These are phyloP conservation scores for Aphanoascus verrucosus DNA, from an alignment of 2,329 filamentous ascomycete genomes.

Conservation along the genomic window DNA sequence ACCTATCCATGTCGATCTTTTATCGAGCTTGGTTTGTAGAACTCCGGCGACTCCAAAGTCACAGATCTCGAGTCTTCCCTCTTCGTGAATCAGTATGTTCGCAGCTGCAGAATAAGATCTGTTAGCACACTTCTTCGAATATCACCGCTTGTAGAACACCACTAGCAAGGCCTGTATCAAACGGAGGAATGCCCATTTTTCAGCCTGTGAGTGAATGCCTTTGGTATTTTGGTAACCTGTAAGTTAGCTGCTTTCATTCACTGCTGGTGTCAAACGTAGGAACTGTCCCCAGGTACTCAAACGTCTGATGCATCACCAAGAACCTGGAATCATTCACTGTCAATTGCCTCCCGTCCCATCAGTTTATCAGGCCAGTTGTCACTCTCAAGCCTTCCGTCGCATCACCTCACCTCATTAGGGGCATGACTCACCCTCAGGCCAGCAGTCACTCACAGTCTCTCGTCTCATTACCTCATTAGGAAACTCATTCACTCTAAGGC, in stretches of 20 bases:
- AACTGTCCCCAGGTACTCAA: too few relatives aligned
- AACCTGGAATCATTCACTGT: too few relatives aligned
- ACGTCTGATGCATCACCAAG: too few relatives aligned
- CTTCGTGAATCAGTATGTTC: slow-evolving; percentile 54
- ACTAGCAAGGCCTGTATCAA: not conserved
- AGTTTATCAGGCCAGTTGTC: too few relatives aligned
- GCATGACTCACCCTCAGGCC: not conserved
- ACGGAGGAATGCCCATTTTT: not conserved
- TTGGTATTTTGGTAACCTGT: too few relatives aligned
- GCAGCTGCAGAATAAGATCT: slow-evolving; percentile 36
- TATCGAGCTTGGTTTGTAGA: slow-evolving; percentile 48
- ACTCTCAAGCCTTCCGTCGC: too few relatives aligned
- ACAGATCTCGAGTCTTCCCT: slow-evolving; percentile 52
- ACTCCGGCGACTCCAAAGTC: slow-evolving; percentile 58
- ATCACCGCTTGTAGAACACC: not conserved
- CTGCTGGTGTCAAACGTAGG: too few relatives aligned
- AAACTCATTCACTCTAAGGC: too few relatives aligned
- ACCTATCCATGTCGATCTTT: slow-evolving; percentile 54
- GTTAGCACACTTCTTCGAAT: slow-evolving; percentile 6
- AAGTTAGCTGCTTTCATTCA: too few relatives aligned
- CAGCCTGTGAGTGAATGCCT: too few relatives aligned
- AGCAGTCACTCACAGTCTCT: not conserved
- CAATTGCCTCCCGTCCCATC: too few relatives aligned
- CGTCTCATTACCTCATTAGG: not conserved
- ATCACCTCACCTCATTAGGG: not conserved